phyloP scores from a whole-genome alignment of 176 grass and related monocot species.

The Carex pumila region DNA sequence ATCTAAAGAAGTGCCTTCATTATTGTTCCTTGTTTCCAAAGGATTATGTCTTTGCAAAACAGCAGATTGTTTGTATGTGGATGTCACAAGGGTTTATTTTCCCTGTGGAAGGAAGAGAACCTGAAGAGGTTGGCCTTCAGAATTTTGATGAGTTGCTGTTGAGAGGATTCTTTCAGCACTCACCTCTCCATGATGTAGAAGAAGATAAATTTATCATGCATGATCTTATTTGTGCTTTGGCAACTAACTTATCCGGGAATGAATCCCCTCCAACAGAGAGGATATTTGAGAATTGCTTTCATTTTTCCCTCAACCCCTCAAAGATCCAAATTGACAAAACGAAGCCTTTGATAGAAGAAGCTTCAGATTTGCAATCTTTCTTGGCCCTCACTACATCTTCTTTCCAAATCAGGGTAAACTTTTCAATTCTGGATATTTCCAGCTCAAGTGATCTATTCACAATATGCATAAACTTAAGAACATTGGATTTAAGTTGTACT shows the following conservation, averaged over 20 bases:
- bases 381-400: background rate
- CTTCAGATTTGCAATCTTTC: background rate
- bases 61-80: conserved; percentile 22
- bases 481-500: conserved; percentile 29
- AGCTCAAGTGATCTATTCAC: conserved; percentile 24
- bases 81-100: conserved; percentile 31
- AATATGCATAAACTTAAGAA: conserved; percentile 12
- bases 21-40: conserved; percentile 34
- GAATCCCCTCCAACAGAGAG: background rate
- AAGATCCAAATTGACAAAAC: too few species aligned
- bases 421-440: background rate
- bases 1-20: conserved; percentile 27
- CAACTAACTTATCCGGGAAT: conserved; percentile 3
- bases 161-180: conserved; percentile 32
- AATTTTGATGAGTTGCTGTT: conserved; percentile 29
- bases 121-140: conserved; percentile 11
- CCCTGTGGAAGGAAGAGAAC: background rate
- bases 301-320: too few species aligned
- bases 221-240: conserved; percentile 33
- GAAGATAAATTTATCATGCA: too few species aligned
- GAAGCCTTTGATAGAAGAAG: too few species aligned
- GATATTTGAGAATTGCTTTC: too few species aligned
- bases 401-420: background rate
- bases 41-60: conserved; percentile 17
- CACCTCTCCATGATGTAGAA: background rate